These are phyloP conservation scores for Solanum infundibuliforme DNA, from an alignment of 257 asterid species.

Conservation along the genomic window DNA sequence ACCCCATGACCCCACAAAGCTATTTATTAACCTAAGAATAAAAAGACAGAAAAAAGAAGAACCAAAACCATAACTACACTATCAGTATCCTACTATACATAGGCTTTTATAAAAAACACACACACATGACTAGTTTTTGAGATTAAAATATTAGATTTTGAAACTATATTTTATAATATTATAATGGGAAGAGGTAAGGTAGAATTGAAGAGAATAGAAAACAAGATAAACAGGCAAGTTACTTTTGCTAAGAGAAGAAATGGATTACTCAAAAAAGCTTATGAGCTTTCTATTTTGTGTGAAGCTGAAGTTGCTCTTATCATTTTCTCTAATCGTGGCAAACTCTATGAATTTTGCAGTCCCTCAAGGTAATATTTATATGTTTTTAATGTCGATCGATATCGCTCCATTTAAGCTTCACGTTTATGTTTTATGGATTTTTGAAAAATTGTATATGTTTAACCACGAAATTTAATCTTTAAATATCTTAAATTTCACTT, in stretches of 20 bases:
- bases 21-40: background rate
- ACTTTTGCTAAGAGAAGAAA: background rate
- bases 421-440: background rate
- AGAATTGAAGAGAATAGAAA: constrained; percentile 1
- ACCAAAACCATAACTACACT: background rate
- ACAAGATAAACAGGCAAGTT: background rate
- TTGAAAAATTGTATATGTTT: no score
- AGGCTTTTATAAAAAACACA: background rate
- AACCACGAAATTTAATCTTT: no score
- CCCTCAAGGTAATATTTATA: background rate
- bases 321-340: background rate
- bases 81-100: background rate
- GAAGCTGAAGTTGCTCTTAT: constrained; percentile 1
- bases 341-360: background rate
- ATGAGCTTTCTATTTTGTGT: background rate
- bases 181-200: background rate
- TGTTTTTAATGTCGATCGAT: no score
- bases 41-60: background rate
- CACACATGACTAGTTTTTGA: background rate
- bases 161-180: background rate
- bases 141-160: background rate
- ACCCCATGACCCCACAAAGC: background rate
- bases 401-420: background rate
- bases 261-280: background rate
- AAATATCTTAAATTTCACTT: no score